Conservation (phyloP, 768 basidiomycete species). For the Sporobolomyces phaffii region DNA sequence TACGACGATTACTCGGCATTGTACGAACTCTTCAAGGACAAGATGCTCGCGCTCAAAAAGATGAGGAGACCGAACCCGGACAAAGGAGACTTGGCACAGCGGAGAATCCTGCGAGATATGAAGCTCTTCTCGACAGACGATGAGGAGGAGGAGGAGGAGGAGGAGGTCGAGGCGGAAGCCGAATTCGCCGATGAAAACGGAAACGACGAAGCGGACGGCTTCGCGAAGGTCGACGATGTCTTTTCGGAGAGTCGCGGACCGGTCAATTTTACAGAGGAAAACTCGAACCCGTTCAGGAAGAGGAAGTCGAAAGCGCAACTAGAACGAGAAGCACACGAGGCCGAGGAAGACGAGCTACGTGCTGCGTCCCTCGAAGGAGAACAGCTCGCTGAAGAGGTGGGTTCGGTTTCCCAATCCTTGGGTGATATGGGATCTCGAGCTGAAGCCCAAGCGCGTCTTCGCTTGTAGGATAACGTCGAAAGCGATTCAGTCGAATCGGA, state of each 20-base stretch:
- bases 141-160: neutral
- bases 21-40: neutral
- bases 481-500: no score
- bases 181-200: neutral
- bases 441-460: no score
- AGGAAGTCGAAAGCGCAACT: neutral
- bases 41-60: neutral
- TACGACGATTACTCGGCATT: neutral
- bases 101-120: neutral
- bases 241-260: neutral
- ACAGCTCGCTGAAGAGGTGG: no score
- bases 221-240: neutral
- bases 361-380: no score
- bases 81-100: no score
- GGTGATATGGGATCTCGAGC: no score
- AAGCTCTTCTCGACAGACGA: neutral
- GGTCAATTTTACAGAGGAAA: neutral
- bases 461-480: no score
- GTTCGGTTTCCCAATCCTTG: no score
- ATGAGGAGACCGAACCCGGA: no score
- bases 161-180: neutral
- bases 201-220: neutral
- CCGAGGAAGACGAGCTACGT: no score
- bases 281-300: neutral
- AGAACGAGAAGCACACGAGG: neutral